phyloP scores from a whole-genome alignment of 2,329 filamentous ascomycete genomes.

The Aureobasidium melanogenum region DNA sequence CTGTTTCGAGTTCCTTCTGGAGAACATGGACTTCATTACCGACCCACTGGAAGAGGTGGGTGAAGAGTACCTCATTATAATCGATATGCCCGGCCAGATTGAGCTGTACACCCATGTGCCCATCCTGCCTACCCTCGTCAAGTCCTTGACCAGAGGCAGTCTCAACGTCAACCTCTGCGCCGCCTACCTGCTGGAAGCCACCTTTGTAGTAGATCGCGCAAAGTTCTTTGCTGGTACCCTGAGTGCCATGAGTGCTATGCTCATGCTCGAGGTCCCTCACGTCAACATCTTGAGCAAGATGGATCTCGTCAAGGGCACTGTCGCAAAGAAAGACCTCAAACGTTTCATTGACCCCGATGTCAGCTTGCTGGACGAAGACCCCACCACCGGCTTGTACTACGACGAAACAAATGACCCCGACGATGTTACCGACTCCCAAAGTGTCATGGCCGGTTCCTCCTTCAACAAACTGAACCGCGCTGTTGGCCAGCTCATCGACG shows the following conservation, averaged over 20 bases:
- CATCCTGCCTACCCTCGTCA: slow-evolving; percentile 75
- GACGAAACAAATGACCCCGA: slow-evolving; percentile 30
- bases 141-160: slow-evolving; percentile 70
- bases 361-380: slow-evolving; percentile 71
- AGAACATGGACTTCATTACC: slow-evolving; percentile 87
- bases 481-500: slow-evolving; percentile 85
- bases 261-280: slow-evolving; percentile 95
- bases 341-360: slow-evolving; percentile 83
- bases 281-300: slow-evolving; percentile 96
- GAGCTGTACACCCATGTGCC: slow-evolving; percentile 97
- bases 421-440: slow-evolving; percentile 51
- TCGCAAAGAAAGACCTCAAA: slow-evolving; percentile 80
- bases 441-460: slow-evolving; percentile 69
- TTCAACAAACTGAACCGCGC: slow-evolving; percentile 80
- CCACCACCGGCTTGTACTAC: slow-evolving; percentile 41
- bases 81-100: slow-evolving; percentile 98
- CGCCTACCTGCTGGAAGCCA: slow-evolving; percentile 88
- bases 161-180: slow-evolving; percentile 89
- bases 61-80: slow-evolving; percentile 93
- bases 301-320: slow-evolving; percentile 87
- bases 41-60: slow-evolving; percentile 76
- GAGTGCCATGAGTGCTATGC: slow-evolving; percentile 97
- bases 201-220: slow-evolving; percentile 88
- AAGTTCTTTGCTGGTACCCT: slow-evolving; percentile 97
- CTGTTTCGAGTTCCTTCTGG: slow-evolving; percentile 92